phyloP scores from a whole-genome alignment of 495 filamentous ascomycete genomes.

The Aspergillus olivimuriae region DNA sequence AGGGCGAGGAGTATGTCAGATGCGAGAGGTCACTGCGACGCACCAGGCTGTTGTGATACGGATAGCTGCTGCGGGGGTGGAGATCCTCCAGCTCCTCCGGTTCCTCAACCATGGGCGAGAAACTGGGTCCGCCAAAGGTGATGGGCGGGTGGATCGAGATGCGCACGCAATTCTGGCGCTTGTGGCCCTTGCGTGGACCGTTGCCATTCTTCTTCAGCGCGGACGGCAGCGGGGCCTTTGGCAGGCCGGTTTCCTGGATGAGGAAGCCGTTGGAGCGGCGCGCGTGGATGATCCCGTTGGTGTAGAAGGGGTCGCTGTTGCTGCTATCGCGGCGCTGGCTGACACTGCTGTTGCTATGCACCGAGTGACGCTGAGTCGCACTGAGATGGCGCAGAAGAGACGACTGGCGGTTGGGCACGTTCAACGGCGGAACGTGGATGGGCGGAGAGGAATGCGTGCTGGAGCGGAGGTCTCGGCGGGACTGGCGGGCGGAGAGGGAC shows the following conservation, averaged over 20 bases:
- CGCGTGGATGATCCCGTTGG: not conserved
- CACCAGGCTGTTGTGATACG: conserved; percentile 18
- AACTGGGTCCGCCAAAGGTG: conserved; percentile 29
- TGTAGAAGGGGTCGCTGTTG: conserved; percentile 13
- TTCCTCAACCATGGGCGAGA: conserved; percentile 35
- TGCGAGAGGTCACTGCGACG: conserved; percentile 10
- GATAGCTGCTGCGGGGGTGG: too few relatives aligned
- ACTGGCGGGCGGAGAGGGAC: conserved; percentile 24
- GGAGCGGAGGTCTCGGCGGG: conserved; percentile 12
- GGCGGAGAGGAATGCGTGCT: conserved; percentile 8
- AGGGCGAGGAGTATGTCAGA: conserved; percentile 12
- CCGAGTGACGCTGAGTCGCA: conserved; percentile 23
- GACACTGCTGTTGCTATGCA: conserved; percentile 20
- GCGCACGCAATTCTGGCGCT: conserved; percentile 43
- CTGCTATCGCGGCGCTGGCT: conserved; percentile 26
- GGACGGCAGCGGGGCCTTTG: conserved; percentile 25
- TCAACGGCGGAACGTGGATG: conserved; percentile 10
- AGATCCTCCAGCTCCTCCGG: conserved; percentile 28
- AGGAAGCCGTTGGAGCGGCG: conserved; percentile 5
- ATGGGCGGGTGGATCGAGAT: conserved; percentile 42
- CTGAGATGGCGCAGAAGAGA: conserved; percentile 21
- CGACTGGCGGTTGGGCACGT: conserved; percentile 11
- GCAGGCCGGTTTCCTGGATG: conserved; percentile 18
- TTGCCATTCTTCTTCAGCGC: conserved; percentile 35
- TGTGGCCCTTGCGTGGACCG: conserved; percentile 35